Evolutionary conservation across 2,329 filamentous ascomycete species (phyloP).

Genomic region (Verticillium alfalfae): DNA sequence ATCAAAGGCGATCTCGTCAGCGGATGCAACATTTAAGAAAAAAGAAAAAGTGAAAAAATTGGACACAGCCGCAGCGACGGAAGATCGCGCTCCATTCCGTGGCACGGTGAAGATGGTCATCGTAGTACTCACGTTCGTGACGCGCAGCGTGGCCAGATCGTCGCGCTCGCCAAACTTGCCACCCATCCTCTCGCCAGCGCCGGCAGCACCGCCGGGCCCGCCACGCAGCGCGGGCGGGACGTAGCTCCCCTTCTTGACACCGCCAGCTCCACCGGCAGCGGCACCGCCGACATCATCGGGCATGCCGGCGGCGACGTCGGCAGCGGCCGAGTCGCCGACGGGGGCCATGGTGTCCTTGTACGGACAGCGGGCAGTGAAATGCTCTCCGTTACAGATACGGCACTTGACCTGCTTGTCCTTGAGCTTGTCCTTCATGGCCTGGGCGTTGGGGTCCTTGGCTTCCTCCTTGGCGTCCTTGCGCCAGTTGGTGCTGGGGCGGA

Average conservation of each 20-base stretch:
- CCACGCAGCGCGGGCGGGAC: slow-evolving; percentile 90
- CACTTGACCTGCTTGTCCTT: slow-evolving; percentile 99
- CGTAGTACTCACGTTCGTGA: slow-evolving; percentile 80
- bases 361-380: slow-evolving; percentile 98
- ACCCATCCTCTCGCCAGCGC: slow-evolving; percentile 74
- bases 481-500: slow-evolving; percentile 91
- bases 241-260: slow-evolving; percentile 74
- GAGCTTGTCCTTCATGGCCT: slow-evolving; percentile 73
- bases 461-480: slow-evolving; percentile 83
- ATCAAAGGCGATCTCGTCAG: slow-evolving; percentile 16
- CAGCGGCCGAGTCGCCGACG: slow-evolving; percentile 53
- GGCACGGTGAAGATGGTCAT: not conserved
- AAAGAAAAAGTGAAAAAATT: too few species aligned
- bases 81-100: too few species aligned
- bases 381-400: slow-evolving; percentile 96
- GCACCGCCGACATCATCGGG: slow-evolving; percentile 47
- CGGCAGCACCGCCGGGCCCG: slow-evolving; percentile 47
- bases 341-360: slow-evolving; percentile 99
- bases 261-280: slow-evolving; percentile 51
- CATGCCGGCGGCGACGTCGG: slow-evolving; percentile 51
- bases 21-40: not conserved
- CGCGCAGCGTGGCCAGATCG: slow-evolving; percentile 90
- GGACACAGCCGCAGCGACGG: too few species aligned
- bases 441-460: slow-evolving; percentile 66
- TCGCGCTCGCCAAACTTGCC: slow-evolving; percentile 92